Evolutionary conservation across 306 rosid genomes (phyloP), one percentile per base, ranked within the genome.

Genomic region (Hippophae tibetana): DNA sequence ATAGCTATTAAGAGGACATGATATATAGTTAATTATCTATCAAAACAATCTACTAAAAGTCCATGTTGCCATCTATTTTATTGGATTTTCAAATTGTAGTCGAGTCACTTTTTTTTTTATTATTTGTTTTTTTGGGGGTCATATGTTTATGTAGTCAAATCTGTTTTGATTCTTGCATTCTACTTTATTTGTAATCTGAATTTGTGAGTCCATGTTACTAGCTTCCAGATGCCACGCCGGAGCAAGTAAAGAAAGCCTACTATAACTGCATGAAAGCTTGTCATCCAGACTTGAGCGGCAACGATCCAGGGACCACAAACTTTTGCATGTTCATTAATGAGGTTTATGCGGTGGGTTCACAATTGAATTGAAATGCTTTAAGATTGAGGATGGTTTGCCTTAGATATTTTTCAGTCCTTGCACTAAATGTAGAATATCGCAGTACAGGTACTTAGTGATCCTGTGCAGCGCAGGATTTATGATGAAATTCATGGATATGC

Each of bases 401-500:
- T 50, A 56, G 50, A 18, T 48, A 46, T 0, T 67, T 49, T 52
- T 25, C 14, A 57, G 46, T 57, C 62, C 38, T 62, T 70, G 63
- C 72, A 57, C 59, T 65, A 57, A 68, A 64, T 66, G 56, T 71
- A 65, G 67, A 79, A 63, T 49, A 43, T 79, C 70, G 54, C 62
- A 58, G 72, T 85, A 85, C 92, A 90, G 98, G 98, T 92, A 62
- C 95, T 88, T 47, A 92, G 90, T 72, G 95, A 92, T 67, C 99
- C 99, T 1, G 75, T 85, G 73, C 99, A 92, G 81, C 95, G 99
- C 50, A 82, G 74, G 85, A 82, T 88, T 65, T 92, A 92, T 46
- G 96, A 92, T 47, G 96, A 88, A 65, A 92, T 92, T 74, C 96
- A 92, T 50, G 99, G 99, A 9, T 82, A 92, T 75, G 90, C 95